Evolutionary conservation across 352 stramenopile genomes (phyloP), one percentile per base, ranked within the genome.

Genomic region (Pseudoperonospora humuli): DNA sequence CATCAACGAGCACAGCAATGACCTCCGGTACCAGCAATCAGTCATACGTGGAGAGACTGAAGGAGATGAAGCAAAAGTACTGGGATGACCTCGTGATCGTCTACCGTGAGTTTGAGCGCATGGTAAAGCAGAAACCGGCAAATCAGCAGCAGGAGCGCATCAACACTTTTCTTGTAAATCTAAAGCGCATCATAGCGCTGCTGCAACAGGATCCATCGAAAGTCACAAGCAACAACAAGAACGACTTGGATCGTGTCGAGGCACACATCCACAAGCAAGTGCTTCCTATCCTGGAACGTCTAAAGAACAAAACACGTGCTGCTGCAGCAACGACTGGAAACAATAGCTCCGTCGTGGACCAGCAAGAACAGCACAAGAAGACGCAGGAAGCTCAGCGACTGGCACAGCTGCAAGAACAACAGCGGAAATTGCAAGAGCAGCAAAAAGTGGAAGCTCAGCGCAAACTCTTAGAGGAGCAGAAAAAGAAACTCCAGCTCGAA

Each of bases 201-300:
- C 39, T 91, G 15, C 75, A 86, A 54, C 79, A 91, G 54, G 79
- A 91, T 25, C 79, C 79, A 15, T 63, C 47, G n/a, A 91, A 91
- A 42, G 59, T 71, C 3, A 85, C 72, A 24, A 86, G 46, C 40
- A 86, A 75, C 50, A 86, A 82, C 45, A 84, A 84, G 46, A 81
- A 78, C 19, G 75, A 87, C 39, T 45, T 91, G 24, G 79, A 91
- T 45, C 75, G 79, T 8, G 79, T 91, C 10, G 79, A 91, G 45
- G 70, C 74, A 18, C 75, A 89, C 37, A 89, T 91, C 45, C 71
- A 87, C 41, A 86, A 86, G 51, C 79, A 91, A 44, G 79, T 91
- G 37, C 45, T 91, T 26, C 79, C 79, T 13, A 88, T 91, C 25
- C 36, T 88, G 6, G 70, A 84, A 24, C 62, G 76, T 6, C 50